Conservation (phyloP, 2,329 filamentous ascomycete genomes). For the Colletotrichum lupini region DNA sequence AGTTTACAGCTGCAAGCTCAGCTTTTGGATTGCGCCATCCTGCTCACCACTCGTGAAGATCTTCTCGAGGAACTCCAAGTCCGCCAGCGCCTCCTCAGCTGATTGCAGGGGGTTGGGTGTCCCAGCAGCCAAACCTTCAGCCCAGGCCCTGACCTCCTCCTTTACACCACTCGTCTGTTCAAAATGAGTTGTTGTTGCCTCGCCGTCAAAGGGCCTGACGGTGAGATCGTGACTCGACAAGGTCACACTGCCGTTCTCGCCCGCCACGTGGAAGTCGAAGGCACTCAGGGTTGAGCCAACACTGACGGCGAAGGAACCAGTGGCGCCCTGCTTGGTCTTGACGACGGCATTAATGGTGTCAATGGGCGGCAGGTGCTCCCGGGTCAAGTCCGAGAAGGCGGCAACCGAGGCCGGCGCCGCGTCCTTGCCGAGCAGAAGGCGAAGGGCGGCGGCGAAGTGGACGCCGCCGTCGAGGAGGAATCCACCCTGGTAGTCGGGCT, state of each 20-base stretch:
- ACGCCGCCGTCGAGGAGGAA: constrained; percentile 83
- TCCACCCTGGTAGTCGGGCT: constrained; percentile 77
- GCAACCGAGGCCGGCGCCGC: constrained; percentile 57
- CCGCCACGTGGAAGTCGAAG: constrained; percentile 67
- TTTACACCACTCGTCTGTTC: constrained; percentile 64
- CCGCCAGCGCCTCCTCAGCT: constrained; percentile 68
- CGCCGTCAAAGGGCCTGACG: constrained; percentile 47
- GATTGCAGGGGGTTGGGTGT: constrained; percentile 61
- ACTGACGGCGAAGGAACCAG: constrained; percentile 67
- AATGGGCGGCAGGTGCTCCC: constrained; percentile 69
- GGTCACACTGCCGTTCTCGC: constrained; percentile 66
- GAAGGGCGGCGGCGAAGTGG: constrained; percentile 73
- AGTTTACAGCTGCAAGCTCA: constrained; percentile 49
- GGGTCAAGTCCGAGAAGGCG: constrained; percentile 59
- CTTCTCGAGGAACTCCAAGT: constrained; percentile 68
- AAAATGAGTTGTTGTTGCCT: constrained; percentile 51
- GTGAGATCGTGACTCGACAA: constrained; percentile 58
- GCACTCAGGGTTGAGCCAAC: constrained; percentile 66
- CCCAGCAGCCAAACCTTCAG: constrained; percentile 60
- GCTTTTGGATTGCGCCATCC: constrained; percentile 51
- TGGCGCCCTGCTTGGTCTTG: constrained; percentile 62
- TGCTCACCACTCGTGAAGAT: constrained; percentile 60
- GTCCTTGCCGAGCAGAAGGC: constrained; percentile 63
- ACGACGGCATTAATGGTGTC: constrained; percentile 74
- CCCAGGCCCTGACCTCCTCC: constrained; percentile 72